A percentile compares a stretch with the other conserved stretches of the same genome.
Evolutionary conservation across 768 basidiomycete species (phyloP).

Genomic region (Sporobolomyces phaffii): DNA sequence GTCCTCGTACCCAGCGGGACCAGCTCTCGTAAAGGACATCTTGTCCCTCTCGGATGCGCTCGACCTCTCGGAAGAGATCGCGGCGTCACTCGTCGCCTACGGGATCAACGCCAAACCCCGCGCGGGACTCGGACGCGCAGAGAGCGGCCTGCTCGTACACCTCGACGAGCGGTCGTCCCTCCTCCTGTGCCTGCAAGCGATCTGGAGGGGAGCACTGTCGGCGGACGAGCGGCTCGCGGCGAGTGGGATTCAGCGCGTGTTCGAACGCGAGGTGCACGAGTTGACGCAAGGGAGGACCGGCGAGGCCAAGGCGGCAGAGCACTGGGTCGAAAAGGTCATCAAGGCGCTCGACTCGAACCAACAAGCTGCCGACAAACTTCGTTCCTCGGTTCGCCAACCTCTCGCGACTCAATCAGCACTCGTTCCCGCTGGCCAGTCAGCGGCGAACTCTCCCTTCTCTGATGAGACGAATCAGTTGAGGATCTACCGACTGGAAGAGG

Average conservation of each 20-base stretch:
- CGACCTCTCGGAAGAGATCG: conserved; percentile 71
- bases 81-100: conserved; percentile 52
- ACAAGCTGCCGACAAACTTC: conserved; percentile 29
- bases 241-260: conserved; percentile 21
- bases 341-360: conserved; percentile 35
- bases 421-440: conserved; percentile 23
- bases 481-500: conserved; percentile 24
- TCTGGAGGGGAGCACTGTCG: conserved; percentile 30
- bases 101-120: conserved; percentile 66
- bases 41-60: conserved; percentile 75
- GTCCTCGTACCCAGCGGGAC: conserved; percentile 54
- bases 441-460: conserved; percentile 18
- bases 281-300: conserved; percentile 32
- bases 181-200: conserved; percentile 23
- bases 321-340: conserved; percentile 40
- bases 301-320: conserved; percentile 23
- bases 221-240: conserved; percentile 33
- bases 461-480: conserved; percentile 35
- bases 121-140: conserved; percentile 43
- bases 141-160: conserved; percentile 33
- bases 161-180: conserved; percentile 30
- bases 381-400: not conserved
- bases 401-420: conserved; percentile 10
- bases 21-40: conserved; percentile 71
- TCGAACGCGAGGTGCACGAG: conserved; percentile 34